Evolutionary conservation across 768 basidiomycete genomes (phyloP).

Genomic region (Tremella yokohamensis): DNA sequence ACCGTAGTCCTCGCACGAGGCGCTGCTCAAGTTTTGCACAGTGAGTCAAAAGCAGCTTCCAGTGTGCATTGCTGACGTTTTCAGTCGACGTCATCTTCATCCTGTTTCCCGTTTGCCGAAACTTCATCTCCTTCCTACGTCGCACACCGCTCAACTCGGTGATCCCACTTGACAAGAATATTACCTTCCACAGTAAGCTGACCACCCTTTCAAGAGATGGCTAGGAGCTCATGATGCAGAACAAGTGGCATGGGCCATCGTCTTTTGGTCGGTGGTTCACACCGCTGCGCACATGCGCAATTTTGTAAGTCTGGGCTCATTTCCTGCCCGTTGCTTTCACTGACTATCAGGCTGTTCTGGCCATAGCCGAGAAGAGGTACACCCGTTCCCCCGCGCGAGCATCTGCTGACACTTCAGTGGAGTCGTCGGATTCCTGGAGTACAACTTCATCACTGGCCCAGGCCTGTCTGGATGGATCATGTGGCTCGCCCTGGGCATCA

Average conservation of each 20-base stretch:
- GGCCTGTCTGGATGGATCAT: conserved; percentile 81
- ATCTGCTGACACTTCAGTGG: conserved; percentile 53
- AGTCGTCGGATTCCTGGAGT: conserved; percentile 66
- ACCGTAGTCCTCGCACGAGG: conserved; percentile 75
- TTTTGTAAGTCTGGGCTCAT: conserved; percentile 17
- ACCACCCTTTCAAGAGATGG: too few species aligned
- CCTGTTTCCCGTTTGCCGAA: conserved; percentile 89
- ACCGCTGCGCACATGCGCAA: conserved; percentile 64
- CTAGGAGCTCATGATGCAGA: conserved; percentile 57
- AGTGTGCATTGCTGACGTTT: neutral
- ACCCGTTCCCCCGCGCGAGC: neutral
- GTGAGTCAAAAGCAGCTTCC: conserved; percentile 9
- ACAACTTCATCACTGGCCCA: conserved; percentile 68
- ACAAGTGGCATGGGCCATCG: conserved; percentile 84
- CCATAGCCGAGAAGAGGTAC: conserved; percentile 51
- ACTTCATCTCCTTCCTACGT: conserved; percentile 84
- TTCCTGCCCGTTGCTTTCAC: neutral
- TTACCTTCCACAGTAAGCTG: conserved; percentile 62
- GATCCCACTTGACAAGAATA: conserved; percentile 75
- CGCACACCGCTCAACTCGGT: conserved; percentile 64
- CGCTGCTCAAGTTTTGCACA: conserved; percentile 81
- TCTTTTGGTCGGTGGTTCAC: conserved; percentile 71
- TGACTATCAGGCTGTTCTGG: conserved; percentile 73
- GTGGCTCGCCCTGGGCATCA: conserved; percentile 64
- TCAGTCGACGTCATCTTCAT: conserved; percentile 83